Percentiles rank a stretch among this genome's conserved stretches.
phyloP scores from a whole-genome alignment of 257 asterid species.

The Solanum corneliomulleri region DNA sequence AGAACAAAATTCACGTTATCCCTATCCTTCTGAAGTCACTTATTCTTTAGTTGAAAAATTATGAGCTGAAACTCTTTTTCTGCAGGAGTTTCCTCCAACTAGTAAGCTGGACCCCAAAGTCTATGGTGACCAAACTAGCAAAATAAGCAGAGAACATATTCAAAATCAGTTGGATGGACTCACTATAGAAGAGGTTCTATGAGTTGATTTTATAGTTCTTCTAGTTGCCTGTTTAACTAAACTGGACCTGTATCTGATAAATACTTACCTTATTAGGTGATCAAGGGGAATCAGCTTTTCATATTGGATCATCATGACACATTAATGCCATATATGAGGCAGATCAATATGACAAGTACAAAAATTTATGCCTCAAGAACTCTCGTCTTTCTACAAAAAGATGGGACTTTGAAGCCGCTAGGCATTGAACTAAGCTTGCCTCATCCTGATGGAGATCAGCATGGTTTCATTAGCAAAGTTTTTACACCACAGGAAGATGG shows the following conservation, averaged over 20 bases:
- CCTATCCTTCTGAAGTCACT: not conserved
- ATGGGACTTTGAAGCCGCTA: slow-evolving; percentile 35
- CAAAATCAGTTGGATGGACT: slow-evolving; percentile 30
- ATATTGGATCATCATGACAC: slow-evolving; percentile 53
- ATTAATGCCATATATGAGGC: slow-evolving; percentile 38
- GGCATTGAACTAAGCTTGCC: slow-evolving; percentile 49
- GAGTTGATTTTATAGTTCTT: not conserved
- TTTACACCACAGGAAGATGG: slow-evolving; percentile 33
- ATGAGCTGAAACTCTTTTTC: not conserved
- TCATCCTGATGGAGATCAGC: slow-evolving; percentile 29
- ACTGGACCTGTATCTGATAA: not conserved
- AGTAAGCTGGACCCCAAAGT: slow-evolving; percentile 30
- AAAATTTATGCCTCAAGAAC: slow-evolving; percentile 44
- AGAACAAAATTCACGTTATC: not conserved
- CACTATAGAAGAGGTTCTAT: slow-evolving; percentile 27
- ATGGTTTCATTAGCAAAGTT: slow-evolving; percentile 31
- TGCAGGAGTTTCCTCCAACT: slow-evolving; percentile 47
- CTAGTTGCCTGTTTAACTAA: not conserved
- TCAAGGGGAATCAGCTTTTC: slow-evolving; percentile 18
- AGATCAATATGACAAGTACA: slow-evolving; percentile 38
- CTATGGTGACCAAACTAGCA: slow-evolving; percentile 41
- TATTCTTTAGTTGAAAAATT: not conserved
- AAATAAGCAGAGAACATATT: slow-evolving; percentile 22
- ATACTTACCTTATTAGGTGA: slow-evolving; percentile 16
- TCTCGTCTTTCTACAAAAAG: slow-evolving; percentile 29